A percentile compares a stretch with the other conserved stretches of the same genome.
These are phyloP conservation scores for Candida pseudoviswanathii DNA, from an alignment of 1,139 yeast genomes.

Conservation along the genomic window DNA sequence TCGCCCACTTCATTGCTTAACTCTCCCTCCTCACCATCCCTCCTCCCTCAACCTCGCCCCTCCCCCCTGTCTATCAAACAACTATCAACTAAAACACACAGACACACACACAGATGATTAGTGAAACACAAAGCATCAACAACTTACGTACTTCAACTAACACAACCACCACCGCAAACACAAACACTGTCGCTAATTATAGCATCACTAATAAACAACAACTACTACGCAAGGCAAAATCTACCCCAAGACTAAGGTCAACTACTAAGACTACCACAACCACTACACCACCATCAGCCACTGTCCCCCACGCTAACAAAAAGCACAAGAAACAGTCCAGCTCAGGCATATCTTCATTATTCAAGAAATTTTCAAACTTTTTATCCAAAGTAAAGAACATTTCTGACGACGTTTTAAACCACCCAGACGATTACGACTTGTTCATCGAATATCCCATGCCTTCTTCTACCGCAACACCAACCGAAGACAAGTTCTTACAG, in stretches of 20 bases:
- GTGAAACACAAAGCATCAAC: constrained; percentile 7
- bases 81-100: not conserved
- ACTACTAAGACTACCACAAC: not conserved
- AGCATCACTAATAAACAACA: not conserved
- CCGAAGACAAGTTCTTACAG: constrained; percentile 37
- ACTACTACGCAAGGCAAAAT: constrained; percentile 13
- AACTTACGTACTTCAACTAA: not conserved
- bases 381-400: constrained; percentile 35
- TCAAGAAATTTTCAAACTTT: constrained; percentile 37
- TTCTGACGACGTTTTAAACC: constrained; percentile 44
- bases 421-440: constrained; percentile 43
- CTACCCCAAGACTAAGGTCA: constrained; percentile 13
- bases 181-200: constrained; percentile 1
- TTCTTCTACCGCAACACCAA: not conserved
- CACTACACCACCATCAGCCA: not conserved
- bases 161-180: constrained; percentile 2
- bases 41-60: too few species aligned
- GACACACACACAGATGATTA: constrained; percentile 5
- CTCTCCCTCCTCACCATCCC: too few species aligned
- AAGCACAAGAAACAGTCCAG: constrained; percentile 4
- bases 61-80: not conserved
- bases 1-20: too few species aligned
- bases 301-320: not conserved
- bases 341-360: constrained; percentile 18
- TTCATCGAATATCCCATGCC: constrained; percentile 36